Conservation (phyloP, 768 basidiomycete genomes). For the Neoboletus subvelutipes region DNA sequence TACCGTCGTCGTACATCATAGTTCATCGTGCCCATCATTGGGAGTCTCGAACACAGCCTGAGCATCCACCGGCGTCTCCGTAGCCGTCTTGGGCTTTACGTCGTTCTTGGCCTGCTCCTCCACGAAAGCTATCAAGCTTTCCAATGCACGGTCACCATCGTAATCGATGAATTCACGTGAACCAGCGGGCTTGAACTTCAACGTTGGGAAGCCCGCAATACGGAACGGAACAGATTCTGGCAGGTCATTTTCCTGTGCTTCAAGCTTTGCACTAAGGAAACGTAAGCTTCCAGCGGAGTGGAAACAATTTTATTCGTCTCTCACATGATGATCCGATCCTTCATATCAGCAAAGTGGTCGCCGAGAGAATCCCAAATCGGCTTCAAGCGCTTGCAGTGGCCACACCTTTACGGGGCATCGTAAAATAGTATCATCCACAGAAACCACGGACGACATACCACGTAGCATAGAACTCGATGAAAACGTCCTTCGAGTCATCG, state of each 20-base stretch:
- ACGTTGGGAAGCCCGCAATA: conserved; percentile 85
- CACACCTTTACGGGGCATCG: conserved; percentile 54
- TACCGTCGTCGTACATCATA: conserved; percentile 19
- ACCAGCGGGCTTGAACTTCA: conserved; percentile 96
- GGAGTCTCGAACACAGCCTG: conserved; percentile 29
- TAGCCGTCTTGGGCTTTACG: conserved; percentile 40
- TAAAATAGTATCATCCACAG: not conserved
- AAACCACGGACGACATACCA: conserved; percentile 58
- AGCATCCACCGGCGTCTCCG: conserved; percentile 21
- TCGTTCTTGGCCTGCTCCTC: conserved; percentile 80
- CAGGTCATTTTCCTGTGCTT: conserved; percentile 94
- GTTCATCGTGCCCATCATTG: conserved; percentile 28
- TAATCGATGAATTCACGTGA: conserved; percentile 86
- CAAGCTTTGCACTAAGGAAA: conserved; percentile 80
- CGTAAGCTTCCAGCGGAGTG: conserved; percentile 6
- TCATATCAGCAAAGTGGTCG: conserved; percentile 74
- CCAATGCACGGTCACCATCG: conserved; percentile 86
- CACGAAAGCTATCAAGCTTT: conserved; percentile 81
- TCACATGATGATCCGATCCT: conserved; percentile 79
- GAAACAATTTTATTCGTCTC: conserved; percentile 21
- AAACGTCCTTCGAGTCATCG: conserved; percentile 90
- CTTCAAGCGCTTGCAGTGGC: conserved; percentile 95
- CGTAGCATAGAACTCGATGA: conserved; percentile 95
- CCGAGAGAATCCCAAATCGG: conserved; percentile 92
- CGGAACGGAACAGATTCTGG: conserved; percentile 88